Conservation (phyloP, 495 filamentous ascomycete genomes). For the Aspergillus nidulans region DNA sequence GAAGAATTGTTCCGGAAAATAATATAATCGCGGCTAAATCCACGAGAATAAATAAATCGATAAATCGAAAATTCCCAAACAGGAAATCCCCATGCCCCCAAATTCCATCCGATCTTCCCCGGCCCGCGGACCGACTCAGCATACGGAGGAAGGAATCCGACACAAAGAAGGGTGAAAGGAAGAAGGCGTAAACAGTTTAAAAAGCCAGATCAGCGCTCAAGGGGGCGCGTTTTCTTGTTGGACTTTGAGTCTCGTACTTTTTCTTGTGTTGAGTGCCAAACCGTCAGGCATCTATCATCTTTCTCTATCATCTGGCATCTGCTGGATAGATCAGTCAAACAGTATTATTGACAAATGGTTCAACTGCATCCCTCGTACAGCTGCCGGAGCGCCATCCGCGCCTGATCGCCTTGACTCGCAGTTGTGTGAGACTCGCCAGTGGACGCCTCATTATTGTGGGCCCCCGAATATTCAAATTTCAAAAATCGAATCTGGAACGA, state of each 20-base stretch:
- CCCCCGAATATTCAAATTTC: slow-evolving; percentile 4
- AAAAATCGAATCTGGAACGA: slow-evolving; percentile 9
- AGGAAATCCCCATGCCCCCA: slow-evolving; percentile 13
- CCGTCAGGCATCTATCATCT: background rate
- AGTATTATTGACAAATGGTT: background rate
- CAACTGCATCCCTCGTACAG: slow-evolving; percentile 17
- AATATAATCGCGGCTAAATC: background rate
- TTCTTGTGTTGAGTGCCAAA: background rate
- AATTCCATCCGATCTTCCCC: slow-evolving; percentile 23
- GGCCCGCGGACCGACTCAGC: slow-evolving; percentile 20
- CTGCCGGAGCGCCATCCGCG: slow-evolving; percentile 24
- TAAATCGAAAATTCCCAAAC: background rate
- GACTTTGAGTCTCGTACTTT: background rate
- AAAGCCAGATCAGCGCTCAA: slow-evolving; percentile 22
- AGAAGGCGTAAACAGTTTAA: slow-evolving; percentile 3
- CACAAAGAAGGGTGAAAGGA: slow-evolving; percentile 8
- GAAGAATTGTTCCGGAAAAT: background rate
- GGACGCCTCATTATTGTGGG: slow-evolving; percentile 15
- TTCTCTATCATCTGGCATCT: background rate
- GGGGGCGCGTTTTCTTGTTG: too few relatives aligned
- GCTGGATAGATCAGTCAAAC: slow-evolving; percentile 5
- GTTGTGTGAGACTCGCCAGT: slow-evolving; percentile 12
- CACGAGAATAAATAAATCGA: background rate
- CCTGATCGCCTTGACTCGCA: slow-evolving; percentile 27
- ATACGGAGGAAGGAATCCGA: slow-evolving; percentile 7